Evolutionary conservation across 2,329 filamentous ascomycete species (phyloP).

Genomic region (Sordariomycetes sp.): DNA sequence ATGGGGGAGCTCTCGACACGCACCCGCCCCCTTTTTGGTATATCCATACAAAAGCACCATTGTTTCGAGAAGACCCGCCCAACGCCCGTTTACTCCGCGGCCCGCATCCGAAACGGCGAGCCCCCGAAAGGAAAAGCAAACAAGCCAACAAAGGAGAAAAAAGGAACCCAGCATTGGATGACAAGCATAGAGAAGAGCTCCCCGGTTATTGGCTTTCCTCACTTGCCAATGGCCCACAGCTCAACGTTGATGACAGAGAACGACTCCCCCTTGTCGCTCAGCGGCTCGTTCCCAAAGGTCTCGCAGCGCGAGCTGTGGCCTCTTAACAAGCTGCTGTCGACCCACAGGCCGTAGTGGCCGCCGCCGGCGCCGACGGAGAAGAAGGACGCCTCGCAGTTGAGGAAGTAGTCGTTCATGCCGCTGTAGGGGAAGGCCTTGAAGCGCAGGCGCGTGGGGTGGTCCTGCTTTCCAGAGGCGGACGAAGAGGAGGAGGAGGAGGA

Average conservation of each 20-base stretch:
- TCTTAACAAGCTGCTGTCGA: slow-evolving; percentile 74
- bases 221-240: slow-evolving; percentile 73
- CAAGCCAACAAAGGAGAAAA: background rate
- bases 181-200: background rate
- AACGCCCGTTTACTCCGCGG: background rate
- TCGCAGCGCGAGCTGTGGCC: slow-evolving; percentile 77
- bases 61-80: background rate
- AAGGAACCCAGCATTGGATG: background rate
- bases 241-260: slow-evolving; percentile 89
- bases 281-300: slow-evolving; percentile 88
- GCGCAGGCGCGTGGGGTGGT: slow-evolving; percentile 55
- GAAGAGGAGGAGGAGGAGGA: slow-evolving; percentile 14
- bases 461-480: too few species aligned
- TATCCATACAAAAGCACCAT: background rate
- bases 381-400: slow-evolving; percentile 80
- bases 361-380: slow-evolving; percentile 81
- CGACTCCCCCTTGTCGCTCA: slow-evolving; percentile 87
- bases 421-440: slow-evolving; percentile 98
- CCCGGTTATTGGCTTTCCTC: background rate
- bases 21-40: background rate
- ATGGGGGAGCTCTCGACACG: background rate
- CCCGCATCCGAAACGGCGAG: background rate
- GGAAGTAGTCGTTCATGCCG: slow-evolving; percentile 92
- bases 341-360: slow-evolving; percentile 87
- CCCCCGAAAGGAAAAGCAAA: background rate